phyloP scores from a whole-genome alignment of 1,284 basidiomycete genomes.

The Taiwanofungus camphoratus region DNA sequence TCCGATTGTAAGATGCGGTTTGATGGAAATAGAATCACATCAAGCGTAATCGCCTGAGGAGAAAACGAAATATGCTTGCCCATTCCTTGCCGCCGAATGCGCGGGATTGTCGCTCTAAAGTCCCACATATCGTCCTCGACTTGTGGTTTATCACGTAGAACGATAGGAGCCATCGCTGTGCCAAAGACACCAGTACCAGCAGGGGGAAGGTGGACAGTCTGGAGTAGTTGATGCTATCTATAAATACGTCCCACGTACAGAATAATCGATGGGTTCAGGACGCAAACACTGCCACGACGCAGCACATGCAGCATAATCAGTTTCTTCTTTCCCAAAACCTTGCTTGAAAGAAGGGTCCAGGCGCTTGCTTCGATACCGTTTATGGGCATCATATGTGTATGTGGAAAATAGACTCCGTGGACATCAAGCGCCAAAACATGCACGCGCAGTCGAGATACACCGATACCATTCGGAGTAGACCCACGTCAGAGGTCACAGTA shows the following conservation, averaged over 20 bases:
- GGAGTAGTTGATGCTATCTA: not conserved
- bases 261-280: not conserved
- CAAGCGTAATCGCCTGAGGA: conserved; percentile 41
- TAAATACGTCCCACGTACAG: not conserved
- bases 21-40: conserved; percentile 42
- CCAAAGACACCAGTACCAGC: not conserved
- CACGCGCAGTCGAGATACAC: too few species aligned
- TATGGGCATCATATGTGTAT: too few species aligned
- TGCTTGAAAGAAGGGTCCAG: not conserved
- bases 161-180: conserved; percentile 28
- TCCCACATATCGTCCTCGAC: conserved; percentile 47
- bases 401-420: too few species aligned
- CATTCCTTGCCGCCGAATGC: conserved; percentile 11
- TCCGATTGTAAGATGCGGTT: conserved; percentile 55
- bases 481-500: too few species aligned
- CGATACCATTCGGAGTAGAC: too few species aligned
- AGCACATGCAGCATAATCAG: not conserved
- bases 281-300: not conserved
- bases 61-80: conserved; percentile 51
- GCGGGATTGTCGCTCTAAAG: conserved; percentile 35
- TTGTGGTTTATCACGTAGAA: conserved; percentile 37
- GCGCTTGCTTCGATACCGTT: not conserved
- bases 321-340: not conserved
- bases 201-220: not conserved
- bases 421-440: too few species aligned